Evolutionary conservation across 371 early-diverging fungal species (phyloP).

Genomic region (Rhizopus microsporus): DNA sequence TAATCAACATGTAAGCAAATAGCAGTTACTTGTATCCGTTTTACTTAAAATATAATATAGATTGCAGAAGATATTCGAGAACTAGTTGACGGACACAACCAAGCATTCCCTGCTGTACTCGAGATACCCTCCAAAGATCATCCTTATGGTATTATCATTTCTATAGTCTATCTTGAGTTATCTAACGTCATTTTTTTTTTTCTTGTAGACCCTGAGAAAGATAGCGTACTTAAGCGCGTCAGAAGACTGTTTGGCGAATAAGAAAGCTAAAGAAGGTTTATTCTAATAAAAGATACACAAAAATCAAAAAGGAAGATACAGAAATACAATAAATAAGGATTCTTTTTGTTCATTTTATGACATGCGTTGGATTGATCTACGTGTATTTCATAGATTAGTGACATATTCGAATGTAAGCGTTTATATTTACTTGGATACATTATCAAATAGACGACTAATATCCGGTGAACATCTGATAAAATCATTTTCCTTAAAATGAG

Average conservation of each 20-base stretch:
- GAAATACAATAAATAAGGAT: too few relatives aligned
- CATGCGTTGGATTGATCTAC: constrained; percentile 5
- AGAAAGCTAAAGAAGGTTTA: constrained; percentile 2
- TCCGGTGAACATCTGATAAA: constrained; percentile 69
- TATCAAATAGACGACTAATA: constrained; percentile 67
- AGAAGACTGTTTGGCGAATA: constrained; percentile 89
- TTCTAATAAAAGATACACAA: too few relatives aligned
- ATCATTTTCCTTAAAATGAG: constrained; percentile 78
- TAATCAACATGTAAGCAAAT: constrained; percentile 85
- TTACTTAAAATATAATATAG: constrained; percentile 39
- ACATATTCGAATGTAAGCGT: too few relatives aligned
- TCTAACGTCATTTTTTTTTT: not conserved
- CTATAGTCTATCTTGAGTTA: constrained; percentile 25
- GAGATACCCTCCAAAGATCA: constrained; percentile 99
- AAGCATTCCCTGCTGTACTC: constrained; percentile 94
- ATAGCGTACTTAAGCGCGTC: constrained; percentile 96
- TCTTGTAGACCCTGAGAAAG: constrained; percentile 73
- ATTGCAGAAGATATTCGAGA: constrained; percentile 93
- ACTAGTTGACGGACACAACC: constrained; percentile 85
- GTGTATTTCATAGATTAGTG: not conserved
- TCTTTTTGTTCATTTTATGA: not conserved
- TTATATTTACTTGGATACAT: constrained; percentile 56
- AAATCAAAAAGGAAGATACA: too few relatives aligned
- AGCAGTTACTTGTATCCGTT: not conserved
- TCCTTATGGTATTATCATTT: constrained; percentile 75